Evolutionary conservation across 805 yeast genomes (phyloP), one percentile per base, ranked within the genome.

Genomic region (Jamesozyma gamospora): DNA sequence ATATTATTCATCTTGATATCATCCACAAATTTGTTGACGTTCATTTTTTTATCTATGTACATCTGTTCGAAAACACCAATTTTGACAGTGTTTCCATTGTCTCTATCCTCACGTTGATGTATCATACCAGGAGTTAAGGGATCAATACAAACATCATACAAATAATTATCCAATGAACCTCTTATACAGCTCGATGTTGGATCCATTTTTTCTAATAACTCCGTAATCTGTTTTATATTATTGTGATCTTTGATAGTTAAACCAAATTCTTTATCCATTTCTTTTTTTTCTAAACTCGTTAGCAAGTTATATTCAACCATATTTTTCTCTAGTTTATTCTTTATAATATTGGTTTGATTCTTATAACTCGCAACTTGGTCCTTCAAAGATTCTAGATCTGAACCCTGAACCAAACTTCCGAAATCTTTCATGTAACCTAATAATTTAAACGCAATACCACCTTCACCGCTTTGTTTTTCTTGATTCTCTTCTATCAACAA

Each of bases 41-140:
- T 44, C n/a, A 43, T 27, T 10, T 41, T 38, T 17, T 46, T 43
- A 16, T 57, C 51, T 6, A 50, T 38, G 3, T 33, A 28, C 24
- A 46, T 37, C 6, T 35, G 24, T 7, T 36, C 39, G 27, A 52
- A 49, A 10, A 36, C 33, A 27, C 63, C 63, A 30, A 58, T 50
- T n/a, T 32, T 32, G 2, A 58, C 58, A n/a, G 39, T 36, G 25
- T 50, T 48, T 19, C 42, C 42, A 6, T 54, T 41, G 2, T 46
- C 44, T 28, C 50, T 49, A 32, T 45, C 41, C 27, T 56, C 61
- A 28, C 18, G 42, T 42, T 58, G 63, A 18, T 42, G 34, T 19
- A 58, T 47, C 3, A 32, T 16, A 3, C 56, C 56, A 10, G 37
- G 40, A 6, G 28, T 13, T 15, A 34, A 35, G 13, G 49, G 42